Conservation (phyloP, 495 filamentous ascomycete genomes). For the Coniosporium apollinis region DNA sequence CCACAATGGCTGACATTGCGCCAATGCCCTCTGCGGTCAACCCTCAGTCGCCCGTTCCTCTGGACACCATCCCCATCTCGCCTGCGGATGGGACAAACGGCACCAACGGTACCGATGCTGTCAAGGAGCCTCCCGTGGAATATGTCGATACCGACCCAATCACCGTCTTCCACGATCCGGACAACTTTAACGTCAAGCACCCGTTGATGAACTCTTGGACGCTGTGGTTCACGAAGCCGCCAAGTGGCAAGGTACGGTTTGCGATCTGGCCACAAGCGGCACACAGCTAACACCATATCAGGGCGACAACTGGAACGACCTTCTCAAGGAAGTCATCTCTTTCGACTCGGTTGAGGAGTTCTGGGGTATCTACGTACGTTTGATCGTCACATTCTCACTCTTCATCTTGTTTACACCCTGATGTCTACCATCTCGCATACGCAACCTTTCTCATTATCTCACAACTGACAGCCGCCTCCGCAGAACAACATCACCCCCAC, state of each 20-base stretch:
- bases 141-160: conserved; percentile 39
- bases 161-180: conserved; percentile 91
- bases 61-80: conserved; percentile 57
- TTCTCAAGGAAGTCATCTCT: conserved; percentile 94
- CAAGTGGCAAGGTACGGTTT: conserved; percentile 71
- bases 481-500: conserved; percentile 98
- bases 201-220: conserved; percentile 94
- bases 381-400: conserved; percentile 1
- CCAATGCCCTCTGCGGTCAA: conserved; percentile 7
- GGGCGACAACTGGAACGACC: conserved; percentile 97
- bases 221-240: conserved; percentile 97
- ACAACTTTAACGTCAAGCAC: conserved; percentile 99
- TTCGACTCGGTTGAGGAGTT: conserved; percentile 99
- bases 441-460: conserved; percentile 1
- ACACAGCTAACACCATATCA: no score
- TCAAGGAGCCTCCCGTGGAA: conserved; percentile 14
- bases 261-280: neutral
- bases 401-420: neutral
- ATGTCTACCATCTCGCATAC: neutral
- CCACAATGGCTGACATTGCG: neutral
- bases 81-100: conserved; percentile 35
- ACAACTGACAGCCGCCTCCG: conserved; percentile 9
- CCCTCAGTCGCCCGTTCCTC: conserved; percentile 27
- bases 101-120: conserved; percentile 21
- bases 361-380: conserved; percentile 94